Base-by-base conservation (phyloP, 2,329 filamentous ascomycete species). In the Epichloe sibirici region DNA sequence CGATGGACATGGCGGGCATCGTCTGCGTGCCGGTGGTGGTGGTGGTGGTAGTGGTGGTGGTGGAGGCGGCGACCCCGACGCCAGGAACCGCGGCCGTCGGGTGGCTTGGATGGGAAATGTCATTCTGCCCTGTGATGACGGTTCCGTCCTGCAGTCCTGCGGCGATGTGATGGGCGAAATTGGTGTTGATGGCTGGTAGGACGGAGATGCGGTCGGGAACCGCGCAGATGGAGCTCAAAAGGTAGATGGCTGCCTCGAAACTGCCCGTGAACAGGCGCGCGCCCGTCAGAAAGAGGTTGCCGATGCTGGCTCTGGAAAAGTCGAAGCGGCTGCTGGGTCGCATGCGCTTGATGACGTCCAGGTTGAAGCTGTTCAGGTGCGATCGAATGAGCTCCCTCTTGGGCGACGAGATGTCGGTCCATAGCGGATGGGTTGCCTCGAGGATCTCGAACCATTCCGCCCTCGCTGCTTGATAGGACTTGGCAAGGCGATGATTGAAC, bases 101-200 rank as follows among this genome's bases (percentile, higher is more conserved):
- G 40, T 77, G 81, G 44, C 82, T 84, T 0, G 90, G 90, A 61
- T 95, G 90, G 0, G 85, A 90, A 60, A 95, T 95, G 63, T 88
- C 86, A 66, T 96, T 96, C 65, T 97, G 93, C 0, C 91, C 91
- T 0, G 87, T 86, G 59, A 97, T 94, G 28, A 85, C 72, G 0
- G 80, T 82, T 7, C 87, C 89, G 64, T 95, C 81, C 17, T 74
- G 73, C 0, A 97, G 75, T 0, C 86, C 85, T 2, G 90, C 91
- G 5, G 86, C 89, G 59, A 97, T 97, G 68, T 97, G 91, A 62
- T 95, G 88, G 0, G 88, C 88, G 71, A 96, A 96, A 66, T 95
- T 97, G 57, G 86, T 90, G 72, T 95, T 95, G 60, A 97, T 88
- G 4, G 88, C 89, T 0, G 91, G 93, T 15, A 97, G 81, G 0